Percentiles rank a stretch among this genome's conserved stretches.
phyloP scores from a whole-genome alignment of 495 filamentous ascomycete genomes.

The Arthonia radiata region DNA sequence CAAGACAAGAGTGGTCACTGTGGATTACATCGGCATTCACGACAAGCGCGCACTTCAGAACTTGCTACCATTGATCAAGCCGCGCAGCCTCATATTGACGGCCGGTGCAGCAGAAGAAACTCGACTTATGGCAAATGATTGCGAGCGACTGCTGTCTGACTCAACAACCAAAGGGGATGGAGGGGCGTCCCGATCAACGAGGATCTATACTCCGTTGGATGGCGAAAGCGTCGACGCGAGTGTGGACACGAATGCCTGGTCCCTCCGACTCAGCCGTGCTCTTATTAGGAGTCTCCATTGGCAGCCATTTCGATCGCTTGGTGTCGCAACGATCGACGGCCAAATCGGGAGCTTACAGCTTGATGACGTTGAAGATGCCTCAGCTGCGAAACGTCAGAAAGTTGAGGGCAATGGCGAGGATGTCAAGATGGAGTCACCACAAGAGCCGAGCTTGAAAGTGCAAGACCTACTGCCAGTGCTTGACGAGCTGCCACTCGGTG shows the following conservation, averaged over 20 bases:
- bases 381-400: constrained; percentile 39
- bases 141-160: constrained; percentile 42
- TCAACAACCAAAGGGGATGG: constrained; percentile 18
- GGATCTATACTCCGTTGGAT: constrained; percentile 56
- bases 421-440: constrained; percentile 10
- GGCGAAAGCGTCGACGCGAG: constrained; percentile 61
- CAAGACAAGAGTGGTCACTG: constrained; percentile 51
- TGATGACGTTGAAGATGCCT: constrained; percentile 16
- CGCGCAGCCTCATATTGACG: constrained; percentile 75
- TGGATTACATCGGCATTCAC: constrained; percentile 82
- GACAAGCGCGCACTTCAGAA: constrained; percentile 81
- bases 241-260: constrained; percentile 95
- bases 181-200: constrained; percentile 19
- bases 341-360: too few species aligned
- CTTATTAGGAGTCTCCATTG: constrained; percentile 69
- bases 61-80: constrained; percentile 83
- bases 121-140: constrained; percentile 48
- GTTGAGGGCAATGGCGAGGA: constrained; percentile 27
- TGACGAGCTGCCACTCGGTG: constrained; percentile 50
- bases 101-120: constrained; percentile 62
- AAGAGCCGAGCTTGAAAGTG: constrained; percentile 1
- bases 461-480: constrained; percentile 30
- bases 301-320: constrained; percentile 77
- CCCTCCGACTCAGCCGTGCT: constrained; percentile 61
- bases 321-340: constrained; percentile 70